Conservation (phyloP, 1,284 basidiomycete species). For the Puccinia novopanici region DNA sequence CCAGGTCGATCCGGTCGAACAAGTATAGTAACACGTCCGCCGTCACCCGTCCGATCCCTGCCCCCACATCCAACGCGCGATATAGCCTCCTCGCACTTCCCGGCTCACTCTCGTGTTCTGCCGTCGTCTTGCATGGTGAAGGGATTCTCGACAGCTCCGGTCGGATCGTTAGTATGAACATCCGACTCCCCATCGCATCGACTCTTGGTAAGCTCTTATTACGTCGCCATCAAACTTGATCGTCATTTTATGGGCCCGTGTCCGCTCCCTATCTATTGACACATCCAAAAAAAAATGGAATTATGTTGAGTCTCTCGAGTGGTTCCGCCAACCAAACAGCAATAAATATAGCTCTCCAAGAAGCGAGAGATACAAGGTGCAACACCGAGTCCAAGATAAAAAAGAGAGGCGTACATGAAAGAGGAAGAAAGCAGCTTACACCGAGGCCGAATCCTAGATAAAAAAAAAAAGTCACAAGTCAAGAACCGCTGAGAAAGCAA, state of each 20-base stretch:
- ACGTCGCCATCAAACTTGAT: neutral
- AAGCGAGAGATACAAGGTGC: neutral
- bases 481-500: too few relatives aligned
- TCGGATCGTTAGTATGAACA: slow-evolving; percentile 76
- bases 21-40: slow-evolving; percentile 79
- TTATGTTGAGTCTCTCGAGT: too few relatives aligned
- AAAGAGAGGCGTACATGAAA: too few relatives aligned
- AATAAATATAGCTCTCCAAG: too few relatives aligned
- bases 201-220: slow-evolving; percentile 84
- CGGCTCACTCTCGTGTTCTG: slow-evolving; percentile 16
- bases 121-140: slow-evolving; percentile 50
- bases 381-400: neutral
- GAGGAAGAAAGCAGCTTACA: too few relatives aligned
- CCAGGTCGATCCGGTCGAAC: slow-evolving; percentile 77
- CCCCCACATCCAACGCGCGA: slow-evolving; percentile 75
- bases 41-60: slow-evolving; percentile 88
- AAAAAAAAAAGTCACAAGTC: too few relatives aligned
- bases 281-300: too few relatives aligned
- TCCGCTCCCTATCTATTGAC: too few relatives aligned
- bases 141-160: slow-evolving; percentile 68
- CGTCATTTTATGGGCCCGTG: too few relatives aligned
- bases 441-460: too few relatives aligned
- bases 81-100: neutral
- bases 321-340: too few relatives aligned
- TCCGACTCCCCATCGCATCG: slow-evolving; percentile 81